These are phyloP conservation scores for Boeremia lycopersici DNA, from an alignment of 2,329 filamentous ascomycete species.

Conservation along the genomic window DNA sequence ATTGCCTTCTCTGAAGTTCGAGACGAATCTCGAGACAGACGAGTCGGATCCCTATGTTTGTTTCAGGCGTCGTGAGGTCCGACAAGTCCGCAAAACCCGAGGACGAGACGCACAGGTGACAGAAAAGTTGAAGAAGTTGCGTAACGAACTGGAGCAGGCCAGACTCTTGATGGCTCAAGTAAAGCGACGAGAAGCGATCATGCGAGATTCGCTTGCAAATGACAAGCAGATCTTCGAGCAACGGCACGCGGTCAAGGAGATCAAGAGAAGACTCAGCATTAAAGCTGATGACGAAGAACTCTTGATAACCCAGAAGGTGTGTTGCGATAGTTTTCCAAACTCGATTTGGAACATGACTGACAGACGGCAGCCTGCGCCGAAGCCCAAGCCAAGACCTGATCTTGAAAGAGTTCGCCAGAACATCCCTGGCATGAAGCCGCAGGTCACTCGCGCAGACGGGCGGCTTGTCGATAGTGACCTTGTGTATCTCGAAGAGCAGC, in stretches of 20 bases:
- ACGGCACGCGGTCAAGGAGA: slow-evolving; percentile 79
- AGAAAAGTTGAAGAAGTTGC: slow-evolving; percentile 90
- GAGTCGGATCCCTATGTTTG: slow-evolving; percentile 98
- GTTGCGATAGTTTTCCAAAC: slow-evolving; percentile 29
- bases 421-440: slow-evolving; percentile 61
- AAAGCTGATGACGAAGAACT: slow-evolving; percentile 89
- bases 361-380: slow-evolving; percentile 40
- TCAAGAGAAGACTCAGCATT: slow-evolving; percentile 86
- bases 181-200: slow-evolving; percentile 77
- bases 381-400: slow-evolving; percentile 64
- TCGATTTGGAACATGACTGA: slow-evolving; percentile 29
- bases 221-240: slow-evolving; percentile 84
- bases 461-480: slow-evolving; percentile 78
- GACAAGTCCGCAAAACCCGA: slow-evolving; percentile 92
- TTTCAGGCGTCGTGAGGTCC: slow-evolving; percentile 92
- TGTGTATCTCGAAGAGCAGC: slow-evolving; percentile 74
- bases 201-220: slow-evolving; percentile 75
- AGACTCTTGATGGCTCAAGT: slow-evolving; percentile 79
- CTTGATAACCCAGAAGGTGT: slow-evolving; percentile 85
- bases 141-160: slow-evolving; percentile 88
- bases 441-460: slow-evolving; percentile 66
- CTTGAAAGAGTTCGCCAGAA: slow-evolving; percentile 67
- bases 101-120: slow-evolving; percentile 91
- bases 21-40: slow-evolving; percentile 91
- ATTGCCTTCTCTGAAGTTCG: slow-evolving; percentile 84